phyloP scores from a whole-genome alignment of 257 asterid species.

The Leptodermis oblonga region DNA sequence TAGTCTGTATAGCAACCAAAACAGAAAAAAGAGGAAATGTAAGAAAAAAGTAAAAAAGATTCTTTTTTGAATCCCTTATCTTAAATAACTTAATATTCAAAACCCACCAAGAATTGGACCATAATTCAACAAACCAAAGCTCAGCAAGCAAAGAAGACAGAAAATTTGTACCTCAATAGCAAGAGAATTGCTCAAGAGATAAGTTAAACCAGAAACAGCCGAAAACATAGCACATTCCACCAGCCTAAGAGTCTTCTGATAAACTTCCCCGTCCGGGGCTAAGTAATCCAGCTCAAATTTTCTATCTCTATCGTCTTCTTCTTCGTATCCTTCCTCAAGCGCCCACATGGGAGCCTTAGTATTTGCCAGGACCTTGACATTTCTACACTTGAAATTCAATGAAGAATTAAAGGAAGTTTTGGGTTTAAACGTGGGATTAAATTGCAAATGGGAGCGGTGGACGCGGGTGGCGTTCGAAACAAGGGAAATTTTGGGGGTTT shows the following conservation, averaged over 20 bases:
- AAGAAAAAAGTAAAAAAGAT: too few species aligned
- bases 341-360: conserved; percentile 31
- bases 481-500: conserved; percentile 22
- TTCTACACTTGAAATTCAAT: conserved; percentile 12
- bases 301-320: conserved; percentile 35
- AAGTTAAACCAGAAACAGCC: conserved; percentile 87
- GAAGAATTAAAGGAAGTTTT: conserved; percentile 14
- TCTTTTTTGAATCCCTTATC: background rate
- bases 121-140: background rate
- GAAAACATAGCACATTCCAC: conserved; percentile 99
- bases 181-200: conserved; percentile 88
- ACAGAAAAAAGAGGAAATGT: background rate
- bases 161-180: conserved; percentile 67
- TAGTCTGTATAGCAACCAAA: background rate
- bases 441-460: conserved; percentile 4
- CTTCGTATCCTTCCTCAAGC: conserved; percentile 31
- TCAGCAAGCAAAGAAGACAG: background rate
- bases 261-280: conserved; percentile 82
- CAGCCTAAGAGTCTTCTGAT: conserved; percentile 72
- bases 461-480: conserved; percentile 14
- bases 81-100: background rate
- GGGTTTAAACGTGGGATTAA: conserved; percentile 16
- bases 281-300: conserved; percentile 50
- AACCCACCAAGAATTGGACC: background rate
- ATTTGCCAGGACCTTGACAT: conserved; percentile 19